Conservation (phyloP, 2,329 filamentous ascomycete genomes). For the Pestalotiopsis sp. region DNA sequence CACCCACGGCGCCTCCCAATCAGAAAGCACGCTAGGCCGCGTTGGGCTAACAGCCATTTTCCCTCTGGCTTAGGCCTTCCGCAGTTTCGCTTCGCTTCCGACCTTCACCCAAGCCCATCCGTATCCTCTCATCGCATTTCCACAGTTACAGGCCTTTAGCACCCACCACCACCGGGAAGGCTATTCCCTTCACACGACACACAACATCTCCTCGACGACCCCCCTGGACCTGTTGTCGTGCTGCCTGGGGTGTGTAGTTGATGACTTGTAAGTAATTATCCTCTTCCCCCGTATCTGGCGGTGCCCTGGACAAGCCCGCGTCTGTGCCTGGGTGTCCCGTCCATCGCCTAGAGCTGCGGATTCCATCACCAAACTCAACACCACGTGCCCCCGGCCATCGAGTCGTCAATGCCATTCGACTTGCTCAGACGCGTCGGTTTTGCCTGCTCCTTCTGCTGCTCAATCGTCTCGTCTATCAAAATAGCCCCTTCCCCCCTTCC, state of each 20-base stretch:
- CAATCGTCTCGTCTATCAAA: constrained; percentile 26
- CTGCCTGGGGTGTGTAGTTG: constrained; percentile 26
- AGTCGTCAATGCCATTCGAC: constrained; percentile 25
- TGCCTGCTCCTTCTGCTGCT: constrained; percentile 28
- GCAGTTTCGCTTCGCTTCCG: constrained; percentile 26
- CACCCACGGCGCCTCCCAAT: constrained; percentile 8
- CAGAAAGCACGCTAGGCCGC: constrained; percentile 13
- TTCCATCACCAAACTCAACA: constrained; percentile 29
- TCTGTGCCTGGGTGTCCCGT: constrained; percentile 21
- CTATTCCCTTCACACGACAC: constrained; percentile 9
- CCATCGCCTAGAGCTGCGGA: constrained; percentile 30
- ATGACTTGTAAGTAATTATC: constrained; percentile 36
- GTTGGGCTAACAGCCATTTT: constrained; percentile 16
- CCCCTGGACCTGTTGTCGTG: constrained; percentile 7
- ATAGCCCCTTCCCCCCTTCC: constrained; percentile 18
- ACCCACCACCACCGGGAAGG: constrained; percentile 23
- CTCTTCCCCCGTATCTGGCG: constrained; percentile 20
- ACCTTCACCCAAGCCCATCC: constrained; percentile 22
- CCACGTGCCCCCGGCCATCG: constrained; percentile 32
- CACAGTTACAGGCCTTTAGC: constrained; percentile 13
- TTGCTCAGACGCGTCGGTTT: constrained; percentile 25
- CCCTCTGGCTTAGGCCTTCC: constrained; percentile 22
- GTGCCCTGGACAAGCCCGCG: constrained; percentile 28
- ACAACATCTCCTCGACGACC: constrained; percentile 16
- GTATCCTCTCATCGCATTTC: constrained; percentile 20